A percentile compares a stretch with the other conserved stretches of the same genome.
These are phyloP conservation scores for Aspergillus neotritici DNA, from an alignment of 2,329 filamentous ascomycete species.

Conservation along the genomic window DNA sequence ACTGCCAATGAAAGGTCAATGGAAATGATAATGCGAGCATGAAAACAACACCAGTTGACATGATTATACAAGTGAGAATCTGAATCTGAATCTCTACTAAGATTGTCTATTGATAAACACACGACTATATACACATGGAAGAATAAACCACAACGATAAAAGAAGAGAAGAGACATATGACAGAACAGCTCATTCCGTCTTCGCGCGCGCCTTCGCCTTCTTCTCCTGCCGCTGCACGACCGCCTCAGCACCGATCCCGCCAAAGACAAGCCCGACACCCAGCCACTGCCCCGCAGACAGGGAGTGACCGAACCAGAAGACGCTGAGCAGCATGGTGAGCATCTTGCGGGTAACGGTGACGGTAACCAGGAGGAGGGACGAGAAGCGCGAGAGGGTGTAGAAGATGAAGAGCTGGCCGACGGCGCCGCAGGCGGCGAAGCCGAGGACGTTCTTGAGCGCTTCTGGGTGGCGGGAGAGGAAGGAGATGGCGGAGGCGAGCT, in stretches of 20 bases:
- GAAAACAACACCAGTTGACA: no score
- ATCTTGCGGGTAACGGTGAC: conserved; percentile 98
- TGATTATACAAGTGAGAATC: no score
- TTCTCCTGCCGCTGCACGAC: conserved; percentile 77
- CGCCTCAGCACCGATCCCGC: conserved; percentile 87
- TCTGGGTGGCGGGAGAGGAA: conserved; percentile 76
- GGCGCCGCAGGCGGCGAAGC: conserved; percentile 84
- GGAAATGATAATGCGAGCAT: no score
- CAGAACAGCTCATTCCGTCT: conserved; percentile 37
- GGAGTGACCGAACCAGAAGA: conserved; percentile 87
- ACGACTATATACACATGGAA: conserved; percentile 4
- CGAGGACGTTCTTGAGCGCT: conserved; percentile 81
- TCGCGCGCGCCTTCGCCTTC: conserved; percentile 66
- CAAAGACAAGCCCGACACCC: conserved; percentile 87
- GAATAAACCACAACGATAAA: neutral
- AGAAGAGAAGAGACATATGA: neutral
- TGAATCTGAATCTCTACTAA: no score
- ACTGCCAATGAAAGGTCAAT: conserved; percentile 1
- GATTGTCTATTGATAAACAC: no score
- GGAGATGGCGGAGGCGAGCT: conserved; percentile 69
- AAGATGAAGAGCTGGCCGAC: conserved; percentile 97
- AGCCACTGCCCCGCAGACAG: conserved; percentile 88
- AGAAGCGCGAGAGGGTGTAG: conserved; percentile 89
- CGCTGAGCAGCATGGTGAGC: conserved; percentile 97
- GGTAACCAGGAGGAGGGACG: conserved; percentile 84